These are phyloP conservation scores for Stephania japonica DNA, from an alignment of 164 flowering plant genomes.

Conservation along the genomic window DNA sequence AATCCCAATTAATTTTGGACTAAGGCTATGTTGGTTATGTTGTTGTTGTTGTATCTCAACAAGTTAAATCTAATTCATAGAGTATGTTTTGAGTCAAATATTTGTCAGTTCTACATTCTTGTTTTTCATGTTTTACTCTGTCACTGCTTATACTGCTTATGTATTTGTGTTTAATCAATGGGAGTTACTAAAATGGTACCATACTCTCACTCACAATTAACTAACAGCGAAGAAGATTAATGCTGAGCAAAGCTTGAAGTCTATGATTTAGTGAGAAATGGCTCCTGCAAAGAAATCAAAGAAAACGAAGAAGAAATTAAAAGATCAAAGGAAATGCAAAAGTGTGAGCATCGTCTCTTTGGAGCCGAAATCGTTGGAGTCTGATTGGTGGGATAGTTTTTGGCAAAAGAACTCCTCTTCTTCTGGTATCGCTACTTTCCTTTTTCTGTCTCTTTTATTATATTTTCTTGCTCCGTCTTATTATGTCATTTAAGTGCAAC, in stretches of 20 bases:
- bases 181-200: too few species aligned
- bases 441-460: background rate
- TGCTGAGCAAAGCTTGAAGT: too few species aligned
- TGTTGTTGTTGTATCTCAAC: too few species aligned
- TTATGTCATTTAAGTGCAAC: background rate
- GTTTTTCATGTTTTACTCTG: background rate
- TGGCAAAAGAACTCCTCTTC: slow-evolving; percentile 58
- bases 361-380: slow-evolving; percentile 50
- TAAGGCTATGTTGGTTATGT: too few species aligned
- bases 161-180: too few species aligned
- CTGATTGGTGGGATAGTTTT: slow-evolving; percentile 84
- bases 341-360: slow-evolving; percentile 24
- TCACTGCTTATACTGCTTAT: background rate
- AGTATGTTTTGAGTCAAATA: too few species aligned
- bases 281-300: slow-evolving; percentile 61
- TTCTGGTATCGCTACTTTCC: background rate
- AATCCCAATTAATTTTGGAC: too few species aligned
- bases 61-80: too few species aligned
- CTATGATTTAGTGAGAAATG: slow-evolving; percentile 24
- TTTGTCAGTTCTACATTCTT: too few species aligned
- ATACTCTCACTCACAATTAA: too few species aligned
- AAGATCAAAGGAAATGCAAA: slow-evolving; percentile 23
- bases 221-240: too few species aligned
- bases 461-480: background rate
- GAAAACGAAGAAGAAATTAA: slow-evolving; percentile 34